Conservation (phyloP, 768 basidiomycete genomes). For the Hemileccinum rubropunctum region DNA sequence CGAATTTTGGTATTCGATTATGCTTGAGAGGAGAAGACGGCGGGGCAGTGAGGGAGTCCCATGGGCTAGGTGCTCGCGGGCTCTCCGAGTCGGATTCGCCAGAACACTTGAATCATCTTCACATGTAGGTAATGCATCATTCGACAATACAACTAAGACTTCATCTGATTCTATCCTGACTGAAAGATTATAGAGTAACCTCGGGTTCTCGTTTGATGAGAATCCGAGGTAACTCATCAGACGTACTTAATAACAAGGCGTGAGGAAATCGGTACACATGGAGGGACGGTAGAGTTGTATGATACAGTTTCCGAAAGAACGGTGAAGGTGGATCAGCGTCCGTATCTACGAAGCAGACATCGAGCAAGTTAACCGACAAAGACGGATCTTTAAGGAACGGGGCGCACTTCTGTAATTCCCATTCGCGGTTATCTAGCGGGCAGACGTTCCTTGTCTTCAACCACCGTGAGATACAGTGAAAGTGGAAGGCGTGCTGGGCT, state of each 20-base stretch:
- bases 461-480: conserved; percentile 99
- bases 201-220: background rate
- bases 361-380: background rate
- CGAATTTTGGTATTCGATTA: conserved; percentile 55
- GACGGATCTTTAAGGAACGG: background rate
- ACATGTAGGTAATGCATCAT: background rate
- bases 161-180: background rate
- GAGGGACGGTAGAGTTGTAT: conserved; percentile 9
- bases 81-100: conserved; percentile 82
- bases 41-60: conserved; percentile 68
- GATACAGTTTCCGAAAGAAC: conserved; percentile 13
- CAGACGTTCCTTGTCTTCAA: conserved; percentile 97
- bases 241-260: background rate
- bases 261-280: conserved; percentile 13
- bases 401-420: conserved; percentile 95
- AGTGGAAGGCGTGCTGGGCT: conserved; percentile 94
- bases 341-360: conserved; percentile 32
- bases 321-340: conserved; percentile 31
- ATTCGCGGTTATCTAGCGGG: conserved; percentile 92
- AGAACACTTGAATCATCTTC: conserved; percentile 33
- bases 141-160: background rate
- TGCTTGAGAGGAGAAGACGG: conserved; percentile 38
- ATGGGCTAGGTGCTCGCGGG: conserved; percentile 75
- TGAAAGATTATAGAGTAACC: too few species aligned
- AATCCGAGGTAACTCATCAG: background rate